Conservation (phyloP, 164 flowering plant genomes). For the Kalanchoe fedtschenkoi region DNA sequence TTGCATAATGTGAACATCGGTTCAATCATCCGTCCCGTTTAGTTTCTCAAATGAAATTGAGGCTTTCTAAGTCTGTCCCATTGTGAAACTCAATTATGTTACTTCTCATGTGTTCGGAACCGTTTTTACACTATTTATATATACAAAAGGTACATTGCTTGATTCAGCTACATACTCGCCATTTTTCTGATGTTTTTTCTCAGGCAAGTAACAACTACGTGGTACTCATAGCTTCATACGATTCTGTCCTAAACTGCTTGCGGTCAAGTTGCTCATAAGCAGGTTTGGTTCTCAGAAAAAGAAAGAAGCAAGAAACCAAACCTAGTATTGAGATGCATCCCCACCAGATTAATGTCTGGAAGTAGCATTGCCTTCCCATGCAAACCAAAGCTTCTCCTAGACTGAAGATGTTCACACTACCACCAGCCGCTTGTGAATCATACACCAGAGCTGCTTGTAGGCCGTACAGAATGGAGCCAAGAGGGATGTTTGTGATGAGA, state of each 20-base stretch:
- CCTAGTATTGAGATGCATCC: conserved; percentile 68
- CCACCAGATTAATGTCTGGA: conserved; percentile 66
- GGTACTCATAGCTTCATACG: background rate
- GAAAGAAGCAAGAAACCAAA: conserved; percentile 34
- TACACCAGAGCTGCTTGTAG: conserved; percentile 68
- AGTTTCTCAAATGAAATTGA: too few relatives aligned
- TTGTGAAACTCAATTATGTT: too few relatives aligned
- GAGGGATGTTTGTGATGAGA: conserved; percentile 80
- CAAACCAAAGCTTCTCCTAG: conserved; percentile 40
- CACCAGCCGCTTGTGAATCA: conserved; percentile 33
- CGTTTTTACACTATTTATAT: too few relatives aligned
- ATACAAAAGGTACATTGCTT: too few relatives aligned
- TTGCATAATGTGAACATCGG: background rate
- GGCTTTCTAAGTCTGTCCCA: too few relatives aligned
- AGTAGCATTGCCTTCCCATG: conserved; percentile 73
- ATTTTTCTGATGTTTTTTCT: too few relatives aligned
- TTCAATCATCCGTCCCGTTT: background rate
- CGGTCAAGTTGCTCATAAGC: conserved; percentile 56
- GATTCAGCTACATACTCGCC: too few relatives aligned
- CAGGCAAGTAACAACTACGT: background rate
- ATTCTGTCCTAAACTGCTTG: background rate
- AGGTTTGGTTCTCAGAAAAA: conserved; percentile 62
- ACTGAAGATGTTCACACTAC: background rate
- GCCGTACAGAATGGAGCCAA: conserved; percentile 84
- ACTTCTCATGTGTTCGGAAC: too few relatives aligned